A percentile compares a stretch with the other conserved stretches of the same genome.
Conservation (phyloP, 2,329 filamentous ascomycete genomes). For the Colletotrichum falcatum region DNA sequence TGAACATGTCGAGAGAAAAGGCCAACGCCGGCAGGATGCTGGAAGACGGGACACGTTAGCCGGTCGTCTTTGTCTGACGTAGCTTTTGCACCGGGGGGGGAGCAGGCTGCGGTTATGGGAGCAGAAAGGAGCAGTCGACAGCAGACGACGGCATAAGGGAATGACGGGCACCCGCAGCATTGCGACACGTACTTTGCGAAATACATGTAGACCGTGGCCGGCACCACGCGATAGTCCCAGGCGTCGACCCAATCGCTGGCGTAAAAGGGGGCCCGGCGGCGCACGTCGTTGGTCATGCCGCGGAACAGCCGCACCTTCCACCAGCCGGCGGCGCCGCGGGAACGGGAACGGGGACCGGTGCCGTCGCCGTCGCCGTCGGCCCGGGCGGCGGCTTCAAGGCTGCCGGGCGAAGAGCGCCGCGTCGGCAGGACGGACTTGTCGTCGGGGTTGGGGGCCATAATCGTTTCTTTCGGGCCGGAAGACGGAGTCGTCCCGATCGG, state of each 20-base stretch:
- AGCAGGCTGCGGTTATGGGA: too few relatives aligned
- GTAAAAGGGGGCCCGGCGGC: conserved; percentile 81
- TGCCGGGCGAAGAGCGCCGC: conserved; percentile 8
- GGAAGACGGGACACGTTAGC: conserved; percentile 13
- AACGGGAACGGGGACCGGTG: conserved; percentile 11
- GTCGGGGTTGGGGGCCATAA: conserved; percentile 20
- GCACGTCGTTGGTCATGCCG: conserved; percentile 84
- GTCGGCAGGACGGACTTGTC: conserved; percentile 26
- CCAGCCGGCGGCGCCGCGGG: conserved; percentile 60
- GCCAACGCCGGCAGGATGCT: conserved; percentile 89
- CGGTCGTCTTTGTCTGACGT: conserved; percentile 2
- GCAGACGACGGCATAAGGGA: neutral
- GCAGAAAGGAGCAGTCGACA: neutral
- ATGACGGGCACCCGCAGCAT: too few relatives aligned
- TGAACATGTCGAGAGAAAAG: conserved; percentile 94
- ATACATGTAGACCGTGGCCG: conserved; percentile 92
- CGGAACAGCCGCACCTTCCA: conserved; percentile 81
- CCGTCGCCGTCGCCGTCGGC: conserved; percentile 3
- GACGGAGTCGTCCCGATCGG: neutral
- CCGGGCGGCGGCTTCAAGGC: neutral
- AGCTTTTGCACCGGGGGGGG: neutral
- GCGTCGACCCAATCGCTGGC: conserved; percentile 87
- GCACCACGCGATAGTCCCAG: conserved; percentile 90
- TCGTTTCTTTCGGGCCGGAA: neutral
- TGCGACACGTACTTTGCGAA: conserved; percentile 90